Percentiles rank a stretch among this genome's conserved stretches.
phyloP scores from a whole-genome alignment of 2,329 filamentous ascomycete genomes.

The Torrubiellomyces zombiae region DNA sequence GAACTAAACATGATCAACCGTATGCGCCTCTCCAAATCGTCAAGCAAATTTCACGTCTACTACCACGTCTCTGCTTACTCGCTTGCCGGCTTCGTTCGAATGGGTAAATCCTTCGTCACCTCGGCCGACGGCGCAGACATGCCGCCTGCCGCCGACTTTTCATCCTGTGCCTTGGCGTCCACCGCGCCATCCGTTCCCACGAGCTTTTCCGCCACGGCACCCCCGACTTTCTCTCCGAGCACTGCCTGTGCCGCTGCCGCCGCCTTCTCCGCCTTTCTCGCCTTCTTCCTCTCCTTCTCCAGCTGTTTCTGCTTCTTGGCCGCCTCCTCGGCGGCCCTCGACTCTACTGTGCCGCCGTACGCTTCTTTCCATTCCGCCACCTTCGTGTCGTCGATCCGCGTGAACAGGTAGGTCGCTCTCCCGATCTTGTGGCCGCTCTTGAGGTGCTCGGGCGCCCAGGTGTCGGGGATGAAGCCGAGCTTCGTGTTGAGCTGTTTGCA shows the following conservation, averaged over 20 bases:
- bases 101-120: slow-evolving; percentile 9
- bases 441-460: slow-evolving; percentile 45
- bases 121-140: slow-evolving; percentile 6
- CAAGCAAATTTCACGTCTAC: no score
- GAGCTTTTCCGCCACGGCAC: background rate
- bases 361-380: slow-evolving; percentile 67
- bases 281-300: slow-evolving; percentile 25
- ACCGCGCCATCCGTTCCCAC: background rate
- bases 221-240: slow-evolving; percentile 4
- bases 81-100: slow-evolving; percentile 7
- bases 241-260: slow-evolving; percentile 12
- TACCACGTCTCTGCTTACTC: slow-evolving; percentile 1
- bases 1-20: no score
- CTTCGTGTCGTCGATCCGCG: slow-evolving; percentile 67
- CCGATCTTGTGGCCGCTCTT: slow-evolving; percentile 66
- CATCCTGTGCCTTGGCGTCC: slow-evolving; percentile 6
- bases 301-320: slow-evolving; percentile 33
- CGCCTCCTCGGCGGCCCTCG: slow-evolving; percentile 29
- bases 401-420: slow-evolving; percentile 63
- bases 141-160: slow-evolving; percentile 6
- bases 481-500: slow-evolving; percentile 51
- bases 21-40: no score
- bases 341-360: slow-evolving; percentile 45
- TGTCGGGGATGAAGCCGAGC: slow-evolving; percentile 36
- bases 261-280: slow-evolving; percentile 19